Evolutionary conservation across 306 rosid species (phyloP), one percentile per base, ranked within the genome.

Genomic region (Trifolium subterraneum): DNA sequence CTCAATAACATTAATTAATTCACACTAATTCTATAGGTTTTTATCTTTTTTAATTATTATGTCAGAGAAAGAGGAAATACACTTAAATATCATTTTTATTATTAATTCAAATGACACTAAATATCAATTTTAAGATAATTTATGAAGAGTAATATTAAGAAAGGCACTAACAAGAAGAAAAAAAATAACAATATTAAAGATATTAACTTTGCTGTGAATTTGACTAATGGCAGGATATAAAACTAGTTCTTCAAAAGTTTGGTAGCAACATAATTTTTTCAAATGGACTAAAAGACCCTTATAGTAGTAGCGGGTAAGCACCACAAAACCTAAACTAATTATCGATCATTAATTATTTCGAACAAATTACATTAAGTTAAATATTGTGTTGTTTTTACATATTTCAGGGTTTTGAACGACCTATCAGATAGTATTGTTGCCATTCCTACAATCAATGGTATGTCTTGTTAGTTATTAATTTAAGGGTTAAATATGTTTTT

Each of bases 241-340:
- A 86, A 63, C 38, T 80, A 74, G 56, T 78, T 8, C 93, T 90
- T 44, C 75, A 72, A 10, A 84, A 58, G 33, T 90, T 88, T 54
- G 92, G 77, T 1, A 85, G 93, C 86, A 87, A 87, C 77, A 88
- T 90, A 15, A 85, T 88, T 45, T 88, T 90, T 89, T 88, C 92
- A 1, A 90, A 90, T 77, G 96, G 93, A 44, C 78, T 90, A 7
- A 80, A 52, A 84, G 92, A 90, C 68, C 93, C 93, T 59, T 90
- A 68, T 3, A 85, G 93, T 36, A 78, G 58, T 33, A 89, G 87
- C 77, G 90, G 92, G 93, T 88, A 85, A 78, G 42, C 36, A 45
- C n/a, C 15, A 1, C 38, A 59, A n/a, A 44, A 64, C 59, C 15
- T 33, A 60, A 50, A 63, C 20, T 15, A 71, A 16, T n/a, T n/a